Evolutionary conservation across 306 rosid genomes (phyloP).

Genomic region (Astragalus membranaceus): DNA sequence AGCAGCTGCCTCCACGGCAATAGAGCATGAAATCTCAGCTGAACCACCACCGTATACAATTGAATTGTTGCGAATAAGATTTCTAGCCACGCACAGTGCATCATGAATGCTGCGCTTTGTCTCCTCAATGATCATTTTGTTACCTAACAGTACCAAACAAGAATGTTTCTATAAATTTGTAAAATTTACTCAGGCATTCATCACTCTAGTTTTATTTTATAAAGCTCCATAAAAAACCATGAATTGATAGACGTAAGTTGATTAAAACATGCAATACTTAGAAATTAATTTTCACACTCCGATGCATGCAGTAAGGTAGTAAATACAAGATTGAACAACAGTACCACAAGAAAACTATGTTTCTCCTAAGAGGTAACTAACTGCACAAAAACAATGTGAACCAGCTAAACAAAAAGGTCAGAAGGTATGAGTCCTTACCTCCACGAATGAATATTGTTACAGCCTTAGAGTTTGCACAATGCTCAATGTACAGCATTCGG

Average conservation of each 20-base stretch:
- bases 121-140: slow-evolving; percentile 98
- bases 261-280: neutral
- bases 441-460: slow-evolving; percentile 90
- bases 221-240: neutral
- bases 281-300: neutral
- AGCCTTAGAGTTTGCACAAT: slow-evolving; percentile 95
- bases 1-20: slow-evolving; percentile 92
- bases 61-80: slow-evolving; percentile 93
- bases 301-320: neutral
- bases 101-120: slow-evolving; percentile 95
- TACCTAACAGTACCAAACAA: slow-evolving; percentile 53
- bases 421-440: slow-evolving; percentile 39
- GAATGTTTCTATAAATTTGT: slow-evolving; percentile 9
- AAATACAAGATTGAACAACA: neutral
- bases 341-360: neutral
- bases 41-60: slow-evolving; percentile 99
- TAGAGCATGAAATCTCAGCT: slow-evolving; percentile 81
- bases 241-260: neutral
- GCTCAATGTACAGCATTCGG: slow-evolving; percentile 93
- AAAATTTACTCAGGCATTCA: neutral
- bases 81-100: slow-evolving; percentile 95
- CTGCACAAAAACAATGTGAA: neutral
- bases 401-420: neutral
- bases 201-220: neutral
- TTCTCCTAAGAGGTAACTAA: neutral